These are phyloP conservation scores for Hypoxylon sp. DNA, from an alignment of 2,329 filamentous ascomycete species.

Conservation along the genomic window DNA sequence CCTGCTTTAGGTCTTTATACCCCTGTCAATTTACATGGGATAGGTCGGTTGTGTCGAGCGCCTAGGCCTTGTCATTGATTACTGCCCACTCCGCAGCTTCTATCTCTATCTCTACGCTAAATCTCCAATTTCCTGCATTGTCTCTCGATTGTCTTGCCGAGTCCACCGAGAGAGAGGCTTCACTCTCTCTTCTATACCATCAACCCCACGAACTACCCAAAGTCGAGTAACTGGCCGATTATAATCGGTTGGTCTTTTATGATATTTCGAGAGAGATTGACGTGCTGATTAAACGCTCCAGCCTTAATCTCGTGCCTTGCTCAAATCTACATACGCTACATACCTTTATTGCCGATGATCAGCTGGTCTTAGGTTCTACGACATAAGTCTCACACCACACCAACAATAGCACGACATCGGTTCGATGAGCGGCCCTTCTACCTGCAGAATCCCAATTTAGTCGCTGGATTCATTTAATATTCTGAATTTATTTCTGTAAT, in stretches of 20 bases:
- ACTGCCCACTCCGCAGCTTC: slow-evolving; percentile 44
- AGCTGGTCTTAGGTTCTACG: slow-evolving; percentile 45
- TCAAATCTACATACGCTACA: slow-evolving; percentile 21
- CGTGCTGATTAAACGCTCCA: slow-evolving; percentile 34
- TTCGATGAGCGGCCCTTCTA: slow-evolving; percentile 34
- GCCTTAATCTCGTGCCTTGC: slow-evolving; percentile 27
- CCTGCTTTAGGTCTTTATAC: slow-evolving; percentile 42
- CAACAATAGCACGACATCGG: slow-evolving; percentile 36
- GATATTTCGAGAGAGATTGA: slow-evolving; percentile 27
- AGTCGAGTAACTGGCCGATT: slow-evolving; percentile 26
- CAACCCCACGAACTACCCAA: slow-evolving; percentile 18
- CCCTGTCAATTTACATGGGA: slow-evolving; percentile 38
- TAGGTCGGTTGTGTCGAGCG: slow-evolving; percentile 40
- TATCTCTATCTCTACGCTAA: slow-evolving; percentile 31
- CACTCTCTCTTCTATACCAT: slow-evolving; percentile 15
- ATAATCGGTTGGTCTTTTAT: slow-evolving; percentile 15
- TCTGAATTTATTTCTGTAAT: slow-evolving; percentile 44
- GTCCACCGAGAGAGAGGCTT: slow-evolving; percentile 20
- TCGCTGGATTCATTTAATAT: slow-evolving; percentile 33
- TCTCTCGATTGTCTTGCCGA: slow-evolving; percentile 27
- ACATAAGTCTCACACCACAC: slow-evolving; percentile 45
- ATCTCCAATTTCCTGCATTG: slow-evolving; percentile 35
- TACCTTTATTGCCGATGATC: slow-evolving; percentile 33
- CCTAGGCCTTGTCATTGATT: slow-evolving; percentile 47
- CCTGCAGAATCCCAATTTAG: slow-evolving; percentile 32